Conservation (phyloP, 495 filamentous ascomycete species). For the Penicillium steckii region DNA sequence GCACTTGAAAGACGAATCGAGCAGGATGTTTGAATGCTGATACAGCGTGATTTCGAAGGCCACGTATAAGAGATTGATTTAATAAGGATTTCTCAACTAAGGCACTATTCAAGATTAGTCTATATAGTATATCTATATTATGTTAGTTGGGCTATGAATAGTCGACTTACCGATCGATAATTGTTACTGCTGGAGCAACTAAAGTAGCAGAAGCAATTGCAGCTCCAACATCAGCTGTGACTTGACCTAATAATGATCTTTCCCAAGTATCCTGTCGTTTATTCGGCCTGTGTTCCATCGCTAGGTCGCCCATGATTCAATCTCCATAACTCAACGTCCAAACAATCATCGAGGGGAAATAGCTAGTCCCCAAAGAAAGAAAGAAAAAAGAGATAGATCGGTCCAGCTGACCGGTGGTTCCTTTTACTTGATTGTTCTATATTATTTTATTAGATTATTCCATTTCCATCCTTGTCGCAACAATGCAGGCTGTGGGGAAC, state of each 20-base stretch:
- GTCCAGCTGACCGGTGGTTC: not conserved
- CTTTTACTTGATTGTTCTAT: not conserved
- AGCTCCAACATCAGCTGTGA: slow-evolving; percentile 29
- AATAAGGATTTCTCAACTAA: slow-evolving; percentile 30
- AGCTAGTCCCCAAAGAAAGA: not conserved
- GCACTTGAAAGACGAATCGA: slow-evolving; percentile 23
- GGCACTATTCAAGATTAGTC: slow-evolving; percentile 21
- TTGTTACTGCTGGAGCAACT: slow-evolving; percentile 29
- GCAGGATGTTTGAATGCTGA: slow-evolving; percentile 18
- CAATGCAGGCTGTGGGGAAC: not conserved
- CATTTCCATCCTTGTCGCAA: no score
- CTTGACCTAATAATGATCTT: slow-evolving; percentile 3
- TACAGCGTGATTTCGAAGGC: slow-evolving; percentile 26
- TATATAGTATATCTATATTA: no score
- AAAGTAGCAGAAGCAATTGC: slow-evolving; percentile 31
- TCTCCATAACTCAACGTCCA: not conserved
- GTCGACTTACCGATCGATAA: slow-evolving; percentile 31
- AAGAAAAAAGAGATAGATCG: not conserved
- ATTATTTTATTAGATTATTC: not conserved
- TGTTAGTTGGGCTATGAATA: not conserved
- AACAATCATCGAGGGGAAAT: no score
- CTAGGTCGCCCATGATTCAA: not conserved
- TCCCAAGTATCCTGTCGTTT: slow-evolving; percentile 11
- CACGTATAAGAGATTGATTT: slow-evolving; percentile 23
- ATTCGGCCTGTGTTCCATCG: slow-evolving; percentile 12